Evolutionary conservation across 495 filamentous ascomycete species (phyloP), one percentile per base, ranked within the genome.

Genomic region (Annulohypoxylon bovei): DNA sequence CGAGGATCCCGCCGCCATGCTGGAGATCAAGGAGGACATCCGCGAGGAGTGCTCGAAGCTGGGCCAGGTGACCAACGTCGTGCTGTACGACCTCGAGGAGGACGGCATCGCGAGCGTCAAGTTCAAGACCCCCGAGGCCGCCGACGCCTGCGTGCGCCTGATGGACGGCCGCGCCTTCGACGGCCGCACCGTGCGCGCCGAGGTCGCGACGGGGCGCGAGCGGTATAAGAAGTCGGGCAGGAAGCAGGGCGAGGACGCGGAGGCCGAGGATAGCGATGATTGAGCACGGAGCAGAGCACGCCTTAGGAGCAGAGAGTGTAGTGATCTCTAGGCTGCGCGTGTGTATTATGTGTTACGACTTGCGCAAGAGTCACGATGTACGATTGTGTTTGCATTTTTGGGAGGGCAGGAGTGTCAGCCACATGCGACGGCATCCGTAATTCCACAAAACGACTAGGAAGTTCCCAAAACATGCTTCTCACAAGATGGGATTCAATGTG

Each of bases 1-100:
- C 76, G 91, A 95, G 61, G 95, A 99, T 76, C 89, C 92, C 2
- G 87, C 89, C 0, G 92, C 91, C 2, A 86, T 95, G 53, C 83
- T 94, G 6, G 95, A 98, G 65, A 97, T 98, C 78, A 95, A 95
- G 74, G 90, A 96, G 77, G 95, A 99, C 74, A 91, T 99, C 37
- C 88, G 91, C 25, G 92, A 95, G 32, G 94, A 97, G 78, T 96
- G 92, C 77, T 84, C 87, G 35, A 97, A 97, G 79, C 81, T 96
- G 16, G 96, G 95, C 11, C 83, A 90, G 22, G 92, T 99, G 3
- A 96, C 93, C 22, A 98, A 96, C 70, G 92, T 98, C 0, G 87
- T 94, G 3, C 86, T 99, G 27, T 99, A 90, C 74, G 95, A 99
- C 76, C 81, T 89, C 59, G 95, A 99, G 76, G 80, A 83, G n/a